Conservation (phyloP, 208 protist species). For the Trypanosoma cruzi region DNA sequence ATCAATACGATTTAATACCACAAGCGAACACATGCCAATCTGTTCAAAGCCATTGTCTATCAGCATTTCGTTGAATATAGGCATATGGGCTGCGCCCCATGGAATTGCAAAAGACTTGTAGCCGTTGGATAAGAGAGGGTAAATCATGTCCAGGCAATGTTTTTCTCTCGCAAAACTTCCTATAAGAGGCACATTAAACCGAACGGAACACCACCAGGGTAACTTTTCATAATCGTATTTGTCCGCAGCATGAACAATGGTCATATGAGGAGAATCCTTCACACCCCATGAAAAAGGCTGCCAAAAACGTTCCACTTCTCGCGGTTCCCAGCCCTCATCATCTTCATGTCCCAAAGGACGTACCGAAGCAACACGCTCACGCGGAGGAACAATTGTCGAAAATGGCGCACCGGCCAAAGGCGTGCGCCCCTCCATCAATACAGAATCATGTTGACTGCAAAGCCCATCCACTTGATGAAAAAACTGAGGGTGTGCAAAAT, state of each 20-base stretch:
- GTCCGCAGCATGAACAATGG: conserved; percentile 86
- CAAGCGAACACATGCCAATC: conserved; percentile 69
- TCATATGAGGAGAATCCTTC: conserved; percentile 62
- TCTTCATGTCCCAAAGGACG: conserved; percentile 68
- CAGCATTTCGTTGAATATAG: conserved; percentile 86
- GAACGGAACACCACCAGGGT: conserved; percentile 80
- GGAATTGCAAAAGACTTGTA: conserved; percentile 86
- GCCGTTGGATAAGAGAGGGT: conserved; percentile 47
- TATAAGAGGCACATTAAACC: conserved; percentile 73
- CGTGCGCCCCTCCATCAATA: conserved; percentile 85
- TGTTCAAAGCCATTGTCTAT: conserved; percentile 79
- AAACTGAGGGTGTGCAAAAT: conserved; percentile 85
- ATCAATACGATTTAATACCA: conserved; percentile 65
- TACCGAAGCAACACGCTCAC: conserved; percentile 25
- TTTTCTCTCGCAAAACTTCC: conserved; percentile 73
- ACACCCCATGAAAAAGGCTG: conserved; percentile 92
- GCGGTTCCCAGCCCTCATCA: conserved; percentile 85
- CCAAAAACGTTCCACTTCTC: conserved; percentile 70
- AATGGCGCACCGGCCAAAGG: conserved; percentile 62
- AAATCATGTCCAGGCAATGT: conserved; percentile 83
- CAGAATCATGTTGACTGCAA: conserved; percentile 81
- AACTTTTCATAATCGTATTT: conserved; percentile 86
- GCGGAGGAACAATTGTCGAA: conserved; percentile 75
- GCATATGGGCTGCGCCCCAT: conserved; percentile 87
- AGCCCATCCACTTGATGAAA: conserved; percentile 80